Evolutionary conservation across 192 early-diverging fungal genomes (phyloP).

Genomic region (Podila epigama): DNA sequence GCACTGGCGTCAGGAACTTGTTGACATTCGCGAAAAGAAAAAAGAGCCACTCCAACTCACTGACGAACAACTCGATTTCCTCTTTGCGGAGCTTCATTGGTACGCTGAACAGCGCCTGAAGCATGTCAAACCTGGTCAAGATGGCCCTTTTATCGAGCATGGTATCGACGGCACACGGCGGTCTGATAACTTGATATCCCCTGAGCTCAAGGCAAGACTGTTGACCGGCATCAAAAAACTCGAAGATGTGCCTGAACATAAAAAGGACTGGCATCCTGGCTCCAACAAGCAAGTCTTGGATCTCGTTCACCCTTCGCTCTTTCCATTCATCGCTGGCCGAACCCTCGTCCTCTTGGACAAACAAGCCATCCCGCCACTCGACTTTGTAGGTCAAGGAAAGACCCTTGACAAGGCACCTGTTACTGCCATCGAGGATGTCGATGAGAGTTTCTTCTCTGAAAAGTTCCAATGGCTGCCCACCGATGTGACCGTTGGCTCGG

Average conservation of each 20-base stretch:
- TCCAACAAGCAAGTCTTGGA: conserved; percentile 55
- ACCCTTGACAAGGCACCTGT: background rate
- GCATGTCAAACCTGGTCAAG: background rate
- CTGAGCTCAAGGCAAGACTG: conserved; percentile 8
- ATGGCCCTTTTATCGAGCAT: background rate
- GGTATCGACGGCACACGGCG: conserved; percentile 33
- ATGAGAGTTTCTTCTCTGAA: conserved; percentile 5
- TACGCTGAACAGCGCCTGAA: conserved; percentile 3
- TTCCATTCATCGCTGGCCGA: background rate
- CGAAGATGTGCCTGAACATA: conserved; percentile 9
- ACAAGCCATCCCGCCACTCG: background rate
- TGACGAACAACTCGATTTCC: conserved; percentile 12
- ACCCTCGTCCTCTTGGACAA: conserved; percentile 9
- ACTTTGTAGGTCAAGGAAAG: background rate
- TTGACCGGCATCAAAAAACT: conserved; percentile 10
- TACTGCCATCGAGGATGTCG: background rate
- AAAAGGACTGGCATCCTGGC: conserved; percentile 56
- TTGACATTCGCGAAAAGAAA: background rate
- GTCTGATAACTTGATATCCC: conserved; percentile 25
- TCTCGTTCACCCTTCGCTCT: conserved; percentile 58
- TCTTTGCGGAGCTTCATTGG: conserved; percentile 40
- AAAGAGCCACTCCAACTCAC: background rate
- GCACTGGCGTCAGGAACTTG: conserved; percentile 9
- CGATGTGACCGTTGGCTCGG: conserved; percentile 61
- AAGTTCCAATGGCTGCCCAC: conserved; percentile 72